A percentile compares a stretch with the other conserved stretches of the same genome.
phyloP scores from a whole-genome alignment of 371 early-diverging fungal species.

The Mucor ambiguus region DNA sequence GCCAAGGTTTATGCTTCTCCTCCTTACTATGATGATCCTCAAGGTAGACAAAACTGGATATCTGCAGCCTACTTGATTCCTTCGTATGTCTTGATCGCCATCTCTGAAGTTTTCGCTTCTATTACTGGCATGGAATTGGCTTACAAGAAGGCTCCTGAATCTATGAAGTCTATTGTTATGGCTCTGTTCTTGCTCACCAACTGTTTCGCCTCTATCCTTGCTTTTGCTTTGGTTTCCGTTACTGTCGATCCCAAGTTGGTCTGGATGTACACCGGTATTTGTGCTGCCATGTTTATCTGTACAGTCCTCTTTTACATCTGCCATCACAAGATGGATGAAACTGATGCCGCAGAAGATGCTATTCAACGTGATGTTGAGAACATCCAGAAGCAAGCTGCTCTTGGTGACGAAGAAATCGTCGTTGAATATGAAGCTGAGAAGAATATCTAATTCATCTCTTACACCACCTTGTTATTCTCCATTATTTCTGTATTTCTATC shows the following conservation, averaged over 20 bases:
- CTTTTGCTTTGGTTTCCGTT: slow-evolving; percentile 65
- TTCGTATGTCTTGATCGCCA: slow-evolving; percentile 61
- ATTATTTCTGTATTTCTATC: not conserved
- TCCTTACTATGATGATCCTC: slow-evolving; percentile 24
- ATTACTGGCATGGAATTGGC: slow-evolving; percentile 81
- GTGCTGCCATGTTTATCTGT: slow-evolving; percentile 18
- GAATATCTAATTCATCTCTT: not conserved
- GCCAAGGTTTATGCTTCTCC: slow-evolving; percentile 56
- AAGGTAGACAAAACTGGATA: slow-evolving; percentile 47
- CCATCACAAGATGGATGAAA: slow-evolving; percentile 27
- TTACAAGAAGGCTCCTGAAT: slow-evolving; percentile 67
- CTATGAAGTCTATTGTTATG: slow-evolving; percentile 76
- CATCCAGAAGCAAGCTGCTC: not conserved
- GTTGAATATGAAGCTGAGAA: slow-evolving; percentile 15
- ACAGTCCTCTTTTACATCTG: slow-evolving; percentile 24
- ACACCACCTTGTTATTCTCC: not conserved
- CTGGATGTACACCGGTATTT: slow-evolving; percentile 59
- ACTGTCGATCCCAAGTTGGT: slow-evolving; percentile 66
- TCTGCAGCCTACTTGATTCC: slow-evolving; percentile 68
- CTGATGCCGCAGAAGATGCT: slow-evolving; percentile 28
- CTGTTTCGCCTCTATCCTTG: slow-evolving; percentile 65
- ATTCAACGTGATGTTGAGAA: slow-evolving; percentile 9
- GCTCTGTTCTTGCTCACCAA: slow-evolving; percentile 69
- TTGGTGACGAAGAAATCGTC: slow-evolving; percentile 11
- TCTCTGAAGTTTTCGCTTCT: slow-evolving; percentile 69